These are phyloP conservation scores for Bertia moriformis DNA, from an alignment of 2,329 filamentous ascomycete genomes.

Conservation along the genomic window DNA sequence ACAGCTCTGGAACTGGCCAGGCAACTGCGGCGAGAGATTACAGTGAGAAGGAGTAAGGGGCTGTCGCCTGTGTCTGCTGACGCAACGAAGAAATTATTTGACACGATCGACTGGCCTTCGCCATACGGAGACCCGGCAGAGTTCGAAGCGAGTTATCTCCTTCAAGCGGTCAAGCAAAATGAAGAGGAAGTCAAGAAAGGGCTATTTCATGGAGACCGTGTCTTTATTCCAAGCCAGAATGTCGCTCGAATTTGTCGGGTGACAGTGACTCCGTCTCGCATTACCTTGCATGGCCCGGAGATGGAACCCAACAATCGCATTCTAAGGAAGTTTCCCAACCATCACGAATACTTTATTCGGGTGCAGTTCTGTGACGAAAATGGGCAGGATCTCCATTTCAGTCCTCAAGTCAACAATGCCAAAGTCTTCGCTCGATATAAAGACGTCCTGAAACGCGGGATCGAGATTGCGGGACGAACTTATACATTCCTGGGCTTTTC, in stretches of 20 bases:
- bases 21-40: slow-evolving; percentile 20
- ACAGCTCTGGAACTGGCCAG: slow-evolving; percentile 30
- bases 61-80: slow-evolving; percentile 28
- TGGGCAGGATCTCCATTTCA: slow-evolving; percentile 46
- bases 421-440: slow-evolving; percentile 45
- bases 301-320: slow-evolving; percentile 57
- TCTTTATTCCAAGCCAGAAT: not conserved
- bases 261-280: slow-evolving; percentile 43
- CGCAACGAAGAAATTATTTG: slow-evolving; percentile 17
- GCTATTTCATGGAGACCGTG: not conserved
- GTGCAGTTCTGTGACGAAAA: slow-evolving; percentile 66
- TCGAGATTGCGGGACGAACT: slow-evolving; percentile 46
- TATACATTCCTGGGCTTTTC: slow-evolving; percentile 66
- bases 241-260: not conserved
- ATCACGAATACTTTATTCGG: slow-evolving; percentile 51
- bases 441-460: slow-evolving; percentile 36
- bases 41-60: slow-evolving; percentile 9
- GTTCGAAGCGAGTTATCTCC: slow-evolving; percentile 8
- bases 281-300: slow-evolving; percentile 44
- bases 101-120: slow-evolving; percentile 8
- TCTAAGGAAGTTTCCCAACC: slow-evolving; percentile 45
- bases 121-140: slow-evolving; percentile 1
- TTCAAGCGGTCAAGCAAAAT: slow-evolving; percentile 7
- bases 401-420: slow-evolving; percentile 29
- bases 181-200: not conserved